These are phyloP conservation scores for Gliomastix tumulicola DNA, from an alignment of 2,329 filamentous ascomycete genomes.

Conservation along the genomic window DNA sequence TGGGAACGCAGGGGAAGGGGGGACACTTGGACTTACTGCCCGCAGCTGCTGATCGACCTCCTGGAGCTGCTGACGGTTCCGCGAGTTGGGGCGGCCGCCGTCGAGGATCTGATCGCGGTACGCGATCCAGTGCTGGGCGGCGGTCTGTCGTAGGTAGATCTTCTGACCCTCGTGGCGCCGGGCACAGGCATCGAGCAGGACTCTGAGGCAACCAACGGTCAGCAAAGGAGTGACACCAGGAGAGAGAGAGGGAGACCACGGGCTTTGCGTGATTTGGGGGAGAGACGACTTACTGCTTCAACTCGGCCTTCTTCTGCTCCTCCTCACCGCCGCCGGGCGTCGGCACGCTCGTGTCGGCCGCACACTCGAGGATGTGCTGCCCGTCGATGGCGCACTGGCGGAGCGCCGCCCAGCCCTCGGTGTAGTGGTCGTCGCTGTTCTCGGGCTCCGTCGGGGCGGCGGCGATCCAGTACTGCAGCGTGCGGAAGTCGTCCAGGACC, in stretches of 20 bases:
- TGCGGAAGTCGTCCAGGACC: constrained; percentile 54
- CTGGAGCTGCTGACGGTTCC: constrained; percentile 40
- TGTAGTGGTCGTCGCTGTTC: constrained; percentile 52
- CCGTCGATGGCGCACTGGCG: constrained; percentile 57
- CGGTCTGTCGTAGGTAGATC: constrained; percentile 55
- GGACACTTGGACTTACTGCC: constrained; percentile 34
- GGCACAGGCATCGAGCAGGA: constrained; percentile 53
- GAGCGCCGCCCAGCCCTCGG: constrained; percentile 55
- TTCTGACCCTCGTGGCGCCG: constrained; percentile 58
- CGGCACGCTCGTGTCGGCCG: constrained; percentile 54
- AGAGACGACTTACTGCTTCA: constrained; percentile 43
- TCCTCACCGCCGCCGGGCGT: constrained; percentile 42
- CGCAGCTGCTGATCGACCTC: constrained; percentile 51
- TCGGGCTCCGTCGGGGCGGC: constrained; percentile 46
- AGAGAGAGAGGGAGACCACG: neutral
- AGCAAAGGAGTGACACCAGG: neutral
- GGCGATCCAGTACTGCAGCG: constrained; percentile 56
- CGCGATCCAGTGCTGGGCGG: constrained; percentile 53
- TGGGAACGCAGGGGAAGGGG: neutral
- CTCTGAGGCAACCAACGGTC: constrained; percentile 23
- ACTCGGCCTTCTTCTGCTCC: constrained; percentile 55
- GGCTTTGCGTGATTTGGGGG: constrained; percentile 4
- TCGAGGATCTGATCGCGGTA: constrained; percentile 46
- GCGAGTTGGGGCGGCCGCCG: constrained; percentile 38
- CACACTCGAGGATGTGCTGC: constrained; percentile 58